These are phyloP conservation scores for Posidonia australis DNA, from an alignment of 106 monocot genomes.

Conservation along the genomic window DNA sequence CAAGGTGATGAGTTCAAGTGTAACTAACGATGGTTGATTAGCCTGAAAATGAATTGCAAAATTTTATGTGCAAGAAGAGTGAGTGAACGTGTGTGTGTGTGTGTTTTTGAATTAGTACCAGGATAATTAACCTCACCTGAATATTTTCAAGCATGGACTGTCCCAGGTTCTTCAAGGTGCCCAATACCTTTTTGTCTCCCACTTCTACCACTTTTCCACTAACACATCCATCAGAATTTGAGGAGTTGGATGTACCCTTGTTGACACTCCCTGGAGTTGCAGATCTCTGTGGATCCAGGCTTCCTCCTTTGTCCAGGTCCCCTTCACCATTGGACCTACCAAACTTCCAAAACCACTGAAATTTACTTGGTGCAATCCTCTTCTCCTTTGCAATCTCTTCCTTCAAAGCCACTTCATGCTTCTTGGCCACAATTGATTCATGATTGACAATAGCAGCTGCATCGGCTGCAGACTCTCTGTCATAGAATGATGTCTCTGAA, in stretches of 20 bases:
- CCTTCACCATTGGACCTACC: constrained; percentile 26
- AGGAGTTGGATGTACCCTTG: not conserved
- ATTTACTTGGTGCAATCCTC: constrained; percentile 25
- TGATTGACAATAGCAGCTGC: not conserved
- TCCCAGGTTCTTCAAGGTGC: constrained; percentile 36
- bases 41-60: too few species aligned
- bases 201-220: constrained; percentile 8
- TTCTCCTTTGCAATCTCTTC: constrained; percentile 16
- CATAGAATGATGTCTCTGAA: not conserved
- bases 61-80: too few species aligned
- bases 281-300: not conserved
- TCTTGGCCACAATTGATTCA: constrained; percentile 7
- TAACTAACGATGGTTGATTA: too few species aligned
- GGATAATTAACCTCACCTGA: constrained; percentile 22
- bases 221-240: constrained; percentile 8
- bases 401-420: not conserved
- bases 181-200: constrained; percentile 27
- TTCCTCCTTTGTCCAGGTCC: constrained; percentile 16
- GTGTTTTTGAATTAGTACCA: too few species aligned
- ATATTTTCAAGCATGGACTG: constrained; percentile 57
- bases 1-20: too few species aligned
- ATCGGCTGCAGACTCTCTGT: not conserved
- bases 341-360: constrained; percentile 63
- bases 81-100: too few species aligned
- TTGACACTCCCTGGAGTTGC: not conserved